Evolutionary conservation across 1,284 basidiomycete species (phyloP), one percentile per base, ranked within the genome.

Genomic region (Apiotrichum akiyoshidainum): DNA sequence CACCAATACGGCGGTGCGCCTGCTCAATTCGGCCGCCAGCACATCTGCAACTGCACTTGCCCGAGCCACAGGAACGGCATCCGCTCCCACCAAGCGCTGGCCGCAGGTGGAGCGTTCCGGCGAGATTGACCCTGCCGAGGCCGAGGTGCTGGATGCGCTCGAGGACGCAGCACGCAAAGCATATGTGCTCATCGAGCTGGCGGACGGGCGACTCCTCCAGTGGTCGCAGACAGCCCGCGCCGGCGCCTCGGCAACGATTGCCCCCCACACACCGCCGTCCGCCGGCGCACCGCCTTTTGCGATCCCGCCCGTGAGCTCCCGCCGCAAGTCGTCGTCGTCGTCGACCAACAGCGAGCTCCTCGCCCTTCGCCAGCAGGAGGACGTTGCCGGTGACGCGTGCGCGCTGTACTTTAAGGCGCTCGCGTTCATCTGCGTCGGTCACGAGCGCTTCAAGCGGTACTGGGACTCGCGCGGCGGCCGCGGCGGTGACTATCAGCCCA

Each of bases 111-210:
- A 68, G n/a, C 67, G 71, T 9, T 64, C 62, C 1, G 61, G 54
- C 9, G 71, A 73, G 50, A 66, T 73, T 26, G 89, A 94, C 68
- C 87, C 89, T 0, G 80, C 87, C 52, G 93, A 97, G 67, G 89
- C 91, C 59, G 85, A 85, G 58, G 77, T 98, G 10, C 79, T 97
- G 12, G 84, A 81, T 2, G 76, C 78, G 21, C 80, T 98, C 42
- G 93, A 97, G 72, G 90, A 95, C 64, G 78, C 93, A 0, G 94
- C 92, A 12, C 92, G 96, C 81, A 98, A 98, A 83, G 93, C 94
- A 26, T 89, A 90, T 63, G 92, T 95, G 40, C 80, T 98, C 55
- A 89, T 89, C 54, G 88, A 90, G 64, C 94, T 94, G 84, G 95
- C 90, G 39, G 94, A 98, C 76, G 86, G 88, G 74, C 90, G 93